Evolutionary conservation across 768 basidiomycete genomes (phyloP).

Genomic region (Boletus barrowsii): DNA sequence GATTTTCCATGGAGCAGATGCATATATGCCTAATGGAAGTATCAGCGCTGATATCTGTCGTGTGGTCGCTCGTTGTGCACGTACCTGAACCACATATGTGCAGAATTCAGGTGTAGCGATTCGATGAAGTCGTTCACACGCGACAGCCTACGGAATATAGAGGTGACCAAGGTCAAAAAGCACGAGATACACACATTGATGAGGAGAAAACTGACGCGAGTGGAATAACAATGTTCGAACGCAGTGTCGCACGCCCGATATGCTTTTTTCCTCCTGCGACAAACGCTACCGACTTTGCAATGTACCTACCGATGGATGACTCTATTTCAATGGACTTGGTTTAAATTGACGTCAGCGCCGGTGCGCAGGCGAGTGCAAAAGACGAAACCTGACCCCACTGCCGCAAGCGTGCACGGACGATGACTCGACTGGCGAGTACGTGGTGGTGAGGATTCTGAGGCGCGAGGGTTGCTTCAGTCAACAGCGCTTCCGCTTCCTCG

Average conservation of each 20-base stretch:
- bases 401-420: neutral
- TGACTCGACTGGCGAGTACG: neutral
- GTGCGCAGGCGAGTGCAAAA: too few species aligned
- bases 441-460: neutral
- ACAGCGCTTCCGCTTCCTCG: neutral
- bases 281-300: neutral
- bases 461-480: neutral
- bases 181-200: neutral
- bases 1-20: neutral
- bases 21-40: neutral
- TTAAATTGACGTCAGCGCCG: neutral
- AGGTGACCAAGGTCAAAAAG: neutral
- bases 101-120: neutral
- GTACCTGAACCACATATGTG: neutral
- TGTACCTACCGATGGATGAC: neutral
- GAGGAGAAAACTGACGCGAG: neutral
- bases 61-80: neutral
- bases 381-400: neutral
- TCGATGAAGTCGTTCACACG: neutral
- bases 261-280: neutral
- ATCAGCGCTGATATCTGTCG: neutral
- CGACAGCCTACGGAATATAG: neutral
- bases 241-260: conserved; percentile 1
- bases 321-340: neutral
- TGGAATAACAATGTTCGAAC: neutral